phyloP scores from a whole-genome alignment of 768 basidiomycete species.

The Boletellus ananas region DNA sequence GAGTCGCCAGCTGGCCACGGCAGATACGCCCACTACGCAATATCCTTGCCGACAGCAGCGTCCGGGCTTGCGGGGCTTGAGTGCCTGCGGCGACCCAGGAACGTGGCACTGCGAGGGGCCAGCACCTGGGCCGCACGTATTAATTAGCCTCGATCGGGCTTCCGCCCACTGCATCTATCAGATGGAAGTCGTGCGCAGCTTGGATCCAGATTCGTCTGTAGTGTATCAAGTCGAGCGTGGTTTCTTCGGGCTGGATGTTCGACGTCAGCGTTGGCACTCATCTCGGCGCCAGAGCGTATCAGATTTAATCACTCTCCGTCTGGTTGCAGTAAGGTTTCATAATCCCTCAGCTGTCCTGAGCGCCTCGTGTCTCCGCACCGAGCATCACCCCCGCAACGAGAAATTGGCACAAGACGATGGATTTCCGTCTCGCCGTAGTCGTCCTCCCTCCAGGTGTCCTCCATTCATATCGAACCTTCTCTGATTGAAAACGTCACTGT shows the following conservation, averaged over 20 bases:
- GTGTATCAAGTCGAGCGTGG: conserved; percentile 5
- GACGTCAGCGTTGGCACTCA: conserved; percentile 12
- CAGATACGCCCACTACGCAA: neutral
- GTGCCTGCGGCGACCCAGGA: neutral
- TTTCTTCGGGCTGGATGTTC: conserved; percentile 6
- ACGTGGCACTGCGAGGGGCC: conserved; percentile 2
- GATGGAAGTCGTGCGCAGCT: neutral
- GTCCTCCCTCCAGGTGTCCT: conserved; percentile 8
- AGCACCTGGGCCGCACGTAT: conserved; percentile 3
- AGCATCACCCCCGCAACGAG: conserved; percentile 21
- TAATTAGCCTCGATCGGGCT: conserved; percentile 17
- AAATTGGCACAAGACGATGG: conserved; percentile 6
- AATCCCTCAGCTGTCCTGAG: neutral
- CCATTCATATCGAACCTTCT: conserved; percentile 17
- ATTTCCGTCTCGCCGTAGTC: conserved; percentile 13
- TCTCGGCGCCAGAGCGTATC: conserved; percentile 26
- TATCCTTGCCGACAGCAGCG: neutral
- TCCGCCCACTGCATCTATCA: conserved; percentile 9
- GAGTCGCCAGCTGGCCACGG: neutral
- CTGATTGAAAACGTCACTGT: conserved; percentile 17
- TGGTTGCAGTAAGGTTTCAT: conserved; percentile 24
- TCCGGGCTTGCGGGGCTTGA: conserved; percentile 8
- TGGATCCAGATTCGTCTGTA: conserved; percentile 7
- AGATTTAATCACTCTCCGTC: conserved; percentile 9
- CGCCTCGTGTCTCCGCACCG: conserved; percentile 16